phyloP scores from a whole-genome alignment of 2,329 filamentous ascomycete species.

The Pleomassaria siparia region DNA sequence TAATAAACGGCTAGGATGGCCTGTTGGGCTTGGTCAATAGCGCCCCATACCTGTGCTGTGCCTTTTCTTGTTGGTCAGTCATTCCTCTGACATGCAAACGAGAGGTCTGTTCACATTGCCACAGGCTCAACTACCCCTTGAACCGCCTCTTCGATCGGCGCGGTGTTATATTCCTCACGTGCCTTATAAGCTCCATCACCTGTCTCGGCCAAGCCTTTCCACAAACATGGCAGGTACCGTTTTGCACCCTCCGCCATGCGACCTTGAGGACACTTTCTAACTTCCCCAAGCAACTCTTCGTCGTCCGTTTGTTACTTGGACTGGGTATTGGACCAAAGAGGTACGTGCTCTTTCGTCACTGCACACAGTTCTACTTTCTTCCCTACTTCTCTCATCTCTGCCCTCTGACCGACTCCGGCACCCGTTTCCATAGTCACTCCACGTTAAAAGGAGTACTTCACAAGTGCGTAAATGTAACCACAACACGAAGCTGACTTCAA shows the following conservation, averaged over 20 bases:
- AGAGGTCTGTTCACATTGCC: not conserved
- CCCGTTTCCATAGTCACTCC: no score
- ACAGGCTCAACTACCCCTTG: conserved; percentile 21
- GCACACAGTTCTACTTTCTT: no score
- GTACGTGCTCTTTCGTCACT: conserved; percentile 2
- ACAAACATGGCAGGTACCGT: conserved; percentile 19
- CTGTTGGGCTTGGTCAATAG: conserved; percentile 19
- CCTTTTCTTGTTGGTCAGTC: conserved; percentile 19
- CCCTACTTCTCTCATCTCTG: no score
- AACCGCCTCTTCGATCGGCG: conserved; percentile 21
- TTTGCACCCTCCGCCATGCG: not conserved
- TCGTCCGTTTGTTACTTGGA: conserved; percentile 18
- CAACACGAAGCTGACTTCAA: not conserved
- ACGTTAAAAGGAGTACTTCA: no score
- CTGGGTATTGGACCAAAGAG: conserved; percentile 23
- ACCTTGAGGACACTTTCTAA: not conserved
- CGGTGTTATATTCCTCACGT: conserved; percentile 23
- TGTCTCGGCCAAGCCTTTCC: conserved; percentile 22
- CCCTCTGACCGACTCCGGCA: no score
- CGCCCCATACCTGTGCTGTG: conserved; percentile 23
- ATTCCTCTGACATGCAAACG: not conserved
- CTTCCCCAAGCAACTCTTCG: conserved; percentile 14
- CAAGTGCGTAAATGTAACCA: no score
- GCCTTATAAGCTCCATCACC: conserved; percentile 22
- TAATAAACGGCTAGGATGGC: conserved; percentile 5